Evolutionary conservation across 164 flowering plant species (phyloP).

Genomic region (Platanus orientalis): DNA sequence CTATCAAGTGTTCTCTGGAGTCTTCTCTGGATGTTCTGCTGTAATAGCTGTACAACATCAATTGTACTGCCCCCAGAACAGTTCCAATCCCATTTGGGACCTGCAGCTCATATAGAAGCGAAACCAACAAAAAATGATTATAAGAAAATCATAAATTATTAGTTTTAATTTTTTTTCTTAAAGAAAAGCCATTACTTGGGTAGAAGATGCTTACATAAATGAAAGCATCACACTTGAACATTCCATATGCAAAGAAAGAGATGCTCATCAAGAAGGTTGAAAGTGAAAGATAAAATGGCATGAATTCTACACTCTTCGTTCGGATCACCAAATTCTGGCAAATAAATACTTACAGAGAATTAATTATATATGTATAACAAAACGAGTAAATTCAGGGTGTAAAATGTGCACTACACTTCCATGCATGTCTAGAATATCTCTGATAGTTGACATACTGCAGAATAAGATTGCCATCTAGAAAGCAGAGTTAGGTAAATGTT

Average conservation of each 20-base stretch:
- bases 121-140: not conserved
- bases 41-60: conserved; percentile 56
- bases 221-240: conserved; percentile 40
- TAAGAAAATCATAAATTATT: not conserved
- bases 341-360: not conserved
- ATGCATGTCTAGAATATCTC: not conserved
- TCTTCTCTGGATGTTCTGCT: conserved; percentile 31
- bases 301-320: conserved; percentile 56
- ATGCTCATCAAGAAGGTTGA: conserved; percentile 55
- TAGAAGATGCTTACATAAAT: conserved; percentile 37
- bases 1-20: conserved; percentile 51
- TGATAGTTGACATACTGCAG: not conserved
- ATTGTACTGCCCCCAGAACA: conserved; percentile 57
- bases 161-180: not conserved
- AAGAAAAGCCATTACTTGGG: not conserved
- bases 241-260: conserved; percentile 51
- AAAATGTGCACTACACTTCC: not conserved
- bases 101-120: conserved; percentile 37
- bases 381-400: not conserved
- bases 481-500: not conserved
- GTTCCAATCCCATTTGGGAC: conserved; percentile 90
- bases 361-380: not conserved
- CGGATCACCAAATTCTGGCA: conserved; percentile 47
- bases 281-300: conserved; percentile 65
- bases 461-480: not conserved